Conservation (phyloP, 345 rosid species). For the Bruguiera parviflora region DNA sequence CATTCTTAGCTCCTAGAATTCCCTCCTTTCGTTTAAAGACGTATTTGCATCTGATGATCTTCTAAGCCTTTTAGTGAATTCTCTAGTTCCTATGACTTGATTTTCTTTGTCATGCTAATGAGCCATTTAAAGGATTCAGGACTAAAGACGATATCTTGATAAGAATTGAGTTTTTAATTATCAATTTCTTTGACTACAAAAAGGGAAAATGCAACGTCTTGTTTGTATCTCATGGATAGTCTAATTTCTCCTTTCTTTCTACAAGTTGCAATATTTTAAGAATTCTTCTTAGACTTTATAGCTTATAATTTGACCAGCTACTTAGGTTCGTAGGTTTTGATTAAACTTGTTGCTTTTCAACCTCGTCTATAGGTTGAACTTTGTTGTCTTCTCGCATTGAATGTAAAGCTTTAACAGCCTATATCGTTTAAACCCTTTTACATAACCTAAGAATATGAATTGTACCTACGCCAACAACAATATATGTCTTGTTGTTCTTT, state of each 20-base stretch:
- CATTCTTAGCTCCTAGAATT: background rate
- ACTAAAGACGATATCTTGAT: background rate
- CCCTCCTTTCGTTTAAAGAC: background rate
- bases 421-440: background rate
- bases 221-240: too few relatives aligned
- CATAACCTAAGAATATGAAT: background rate
- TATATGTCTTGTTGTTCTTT: background rate
- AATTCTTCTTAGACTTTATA: background rate
- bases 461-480: background rate
- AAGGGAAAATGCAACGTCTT: too few relatives aligned
- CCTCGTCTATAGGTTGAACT: too few relatives aligned
- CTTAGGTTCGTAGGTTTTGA: too few relatives aligned
- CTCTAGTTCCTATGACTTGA: background rate
- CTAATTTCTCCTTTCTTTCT: too few relatives aligned
- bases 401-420: background rate
- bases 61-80: background rate
- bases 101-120: background rate
- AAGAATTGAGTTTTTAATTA: too few relatives aligned
- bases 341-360: too few relatives aligned
- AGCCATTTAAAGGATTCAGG: background rate
- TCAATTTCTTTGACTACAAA: too few relatives aligned
- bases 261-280: too few relatives aligned
- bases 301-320: background rate
- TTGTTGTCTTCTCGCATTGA: too few relatives aligned
- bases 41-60: conserved; percentile 11